These are phyloP conservation scores for Zoysia matrella DNA, from an alignment of 202 grass and related monocot genomes.

Conservation along the genomic window DNA sequence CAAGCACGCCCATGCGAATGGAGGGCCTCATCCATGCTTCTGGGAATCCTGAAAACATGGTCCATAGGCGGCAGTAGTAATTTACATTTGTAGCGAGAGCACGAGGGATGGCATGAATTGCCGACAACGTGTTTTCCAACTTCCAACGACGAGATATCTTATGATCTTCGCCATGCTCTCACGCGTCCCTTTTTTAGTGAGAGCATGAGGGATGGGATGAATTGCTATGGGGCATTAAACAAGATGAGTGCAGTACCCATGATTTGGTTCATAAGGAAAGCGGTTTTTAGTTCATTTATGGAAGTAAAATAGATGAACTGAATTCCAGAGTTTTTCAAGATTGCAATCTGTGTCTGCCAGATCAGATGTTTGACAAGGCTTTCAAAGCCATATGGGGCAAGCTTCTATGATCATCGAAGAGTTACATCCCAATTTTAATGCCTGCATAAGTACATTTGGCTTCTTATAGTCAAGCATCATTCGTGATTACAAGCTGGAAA, in stretches of 20 bases:
- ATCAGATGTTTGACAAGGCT: background rate
- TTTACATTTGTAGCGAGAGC: slow-evolving; percentile 7
- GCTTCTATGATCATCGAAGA: background rate
- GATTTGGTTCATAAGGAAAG: slow-evolving; percentile 17
- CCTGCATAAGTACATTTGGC: background rate
- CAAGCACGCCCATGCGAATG: too few relatives aligned
- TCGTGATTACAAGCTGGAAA: background rate
- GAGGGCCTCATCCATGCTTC: too few relatives aligned
- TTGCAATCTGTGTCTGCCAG: background rate
- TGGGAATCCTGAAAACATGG: background rate
- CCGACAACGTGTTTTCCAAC: slow-evolving; percentile 8
- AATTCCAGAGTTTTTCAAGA: slow-evolving; percentile 7
- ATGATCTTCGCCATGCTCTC: slow-evolving; percentile 34
- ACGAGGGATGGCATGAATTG: slow-evolving; percentile 23
- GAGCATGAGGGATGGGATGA: too few relatives aligned
- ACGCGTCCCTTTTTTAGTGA: background rate
- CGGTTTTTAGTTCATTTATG: background rate
- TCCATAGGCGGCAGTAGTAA: background rate
- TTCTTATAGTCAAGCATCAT: background rate
- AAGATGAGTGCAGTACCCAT: slow-evolving; percentile 34
- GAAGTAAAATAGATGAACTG: background rate
- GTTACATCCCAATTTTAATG: background rate
- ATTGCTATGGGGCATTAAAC: background rate
- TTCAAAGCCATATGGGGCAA: background rate
- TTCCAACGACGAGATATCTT: slow-evolving; percentile 15